These are phyloP conservation scores for Hysterium pulicare DNA, from an alignment of 2,329 filamentous ascomycete genomes.

Conservation along the genomic window DNA sequence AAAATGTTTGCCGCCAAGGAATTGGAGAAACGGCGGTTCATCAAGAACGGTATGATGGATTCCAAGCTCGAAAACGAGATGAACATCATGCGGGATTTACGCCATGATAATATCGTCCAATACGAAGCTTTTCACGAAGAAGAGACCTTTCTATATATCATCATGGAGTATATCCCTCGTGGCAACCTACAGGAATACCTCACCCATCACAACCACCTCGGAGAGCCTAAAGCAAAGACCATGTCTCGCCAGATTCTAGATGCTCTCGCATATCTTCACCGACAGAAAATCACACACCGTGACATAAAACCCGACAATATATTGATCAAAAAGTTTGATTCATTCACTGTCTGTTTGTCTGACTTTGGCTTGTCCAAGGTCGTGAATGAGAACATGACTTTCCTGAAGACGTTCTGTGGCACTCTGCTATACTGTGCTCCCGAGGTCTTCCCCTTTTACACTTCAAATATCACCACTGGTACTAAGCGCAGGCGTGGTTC, in stretches of 20 bases:
- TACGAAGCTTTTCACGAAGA: slow-evolving; percentile 88
- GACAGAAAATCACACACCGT: slow-evolving; percentile 88
- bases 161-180: slow-evolving; percentile 87
- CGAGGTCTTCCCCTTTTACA: slow-evolving; percentile 85
- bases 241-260: slow-evolving; percentile 75
- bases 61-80: slow-evolving; percentile 96
- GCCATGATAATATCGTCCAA: slow-evolving; percentile 85
- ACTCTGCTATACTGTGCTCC: slow-evolving; percentile 94
- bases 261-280: slow-evolving; percentile 82
- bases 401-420: slow-evolving; percentile 93
- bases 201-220: slow-evolving; percentile 57
- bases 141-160: slow-evolving; percentile 80
- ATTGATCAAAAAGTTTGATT: slow-evolving; percentile 68
- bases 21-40: slow-evolving; percentile 86
- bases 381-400: slow-evolving; percentile 84
- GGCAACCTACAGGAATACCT: slow-evolving; percentile 82
- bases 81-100: slow-evolving; percentile 84
- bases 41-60: slow-evolving; percentile 87
- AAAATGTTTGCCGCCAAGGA: slow-evolving; percentile 87
- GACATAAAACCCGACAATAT: slow-evolving; percentile 99
- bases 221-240: slow-evolving; percentile 64
- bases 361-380: slow-evolving; percentile 97
- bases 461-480: slow-evolving; percentile 62
- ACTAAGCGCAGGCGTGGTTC: slow-evolving; percentile 60
- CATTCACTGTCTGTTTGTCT: slow-evolving; percentile 83